Base-by-base conservation (phyloP, 2,329 filamentous ascomycete species). In the Scedosporium dehoogii region DNA sequence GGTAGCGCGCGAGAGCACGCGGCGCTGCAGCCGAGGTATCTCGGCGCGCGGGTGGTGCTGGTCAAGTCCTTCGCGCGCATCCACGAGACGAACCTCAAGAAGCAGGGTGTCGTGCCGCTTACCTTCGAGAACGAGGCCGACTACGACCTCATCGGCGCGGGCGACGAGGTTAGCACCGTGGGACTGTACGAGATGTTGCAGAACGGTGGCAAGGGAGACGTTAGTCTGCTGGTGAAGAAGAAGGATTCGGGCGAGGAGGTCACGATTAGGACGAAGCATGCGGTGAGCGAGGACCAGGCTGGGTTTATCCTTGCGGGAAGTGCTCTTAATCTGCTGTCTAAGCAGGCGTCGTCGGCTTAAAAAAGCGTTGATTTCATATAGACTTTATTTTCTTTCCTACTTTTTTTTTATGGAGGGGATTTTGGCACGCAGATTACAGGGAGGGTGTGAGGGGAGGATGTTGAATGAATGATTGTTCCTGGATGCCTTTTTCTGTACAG, bases 21-120 rank as follows among this genome's bases (percentile, higher is more conserved):
- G 23, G 92, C 92, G 1, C 80, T 96, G 42, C 92, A 96, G 74
- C 92, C 92, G 2, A 83, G 92, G n/a, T 96, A 92, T 76, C 86
- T 96, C 2, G 92, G 92, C 64, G 91, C 90, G 21, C 84, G 90
- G 59, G 81, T 96, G 70, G 91, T 96, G 63, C 82, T 96, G 18
- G 82, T 88, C 63, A 96, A 96, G 79, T 89, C 85, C 44, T 96
- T 96, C 72, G 92, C 92, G 0, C 87, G 92, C 61, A 96, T 96
- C 72, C 92, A 96, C 78, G 92, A 96, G 81, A 96, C 92, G 33
- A 96, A 96, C 74, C 79, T 96, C 67, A 96, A 96, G 85, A 96
- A 96, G 79, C 94, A 99, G 78, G 94, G 94, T 66, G 89, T 99
- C 41, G 91, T 99, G 55, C 94, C 94, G 1, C 80, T 99, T 69